Evolutionary conservation across 2,329 filamentous ascomycete genomes (phyloP), one percentile per base, ranked within the genome.

Genomic region (Aotearoamyces nothofagi): DNA sequence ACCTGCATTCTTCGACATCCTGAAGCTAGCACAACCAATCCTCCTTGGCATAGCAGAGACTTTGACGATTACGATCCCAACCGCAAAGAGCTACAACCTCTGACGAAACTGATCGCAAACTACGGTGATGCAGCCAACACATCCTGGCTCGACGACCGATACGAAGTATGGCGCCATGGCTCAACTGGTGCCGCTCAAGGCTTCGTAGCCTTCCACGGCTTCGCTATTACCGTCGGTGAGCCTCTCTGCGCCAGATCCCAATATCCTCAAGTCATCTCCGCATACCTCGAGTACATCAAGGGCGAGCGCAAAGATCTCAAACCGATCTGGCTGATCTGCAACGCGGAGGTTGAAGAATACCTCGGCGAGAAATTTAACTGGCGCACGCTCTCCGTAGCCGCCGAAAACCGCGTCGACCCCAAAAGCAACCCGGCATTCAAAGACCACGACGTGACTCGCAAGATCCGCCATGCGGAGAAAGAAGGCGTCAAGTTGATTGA

Each of bases 41-140:
- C 78, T 35, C 60, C 67, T 17, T 79, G 74, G 74, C 59, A 53
- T 47, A 55, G 33, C 45, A 52, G 40, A 43, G 53, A 37, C 42
- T 53, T 34, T 32, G 42, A 56, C 9, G 55, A 57, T 39, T 47
- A 50, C 26, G 54, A 54, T 8, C 40, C 54, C 40, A 61, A 54
- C 32, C 62, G 58, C 46, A 66, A 53, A 5, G 62, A 74, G 27
- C 59, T 78, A 30, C 84, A 84, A 29, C 65, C 81, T 0, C 51
- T 94, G 4, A 81, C 86, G 49, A 78, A 92, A 48, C 72, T 94
- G 23, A 84, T 94, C 50, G 83, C 83, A 47, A 94, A 94, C 53
- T 94, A 94, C 42, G 86, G 86, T 37, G 86, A 94, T 52, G 83
- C 86, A 2, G 84, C 83, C 27, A 92, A 92, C 46, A 94, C 86